Evolutionary conservation across 73 alveolate species (phyloP).

Genomic region (Stentor roeselii): DNA sequence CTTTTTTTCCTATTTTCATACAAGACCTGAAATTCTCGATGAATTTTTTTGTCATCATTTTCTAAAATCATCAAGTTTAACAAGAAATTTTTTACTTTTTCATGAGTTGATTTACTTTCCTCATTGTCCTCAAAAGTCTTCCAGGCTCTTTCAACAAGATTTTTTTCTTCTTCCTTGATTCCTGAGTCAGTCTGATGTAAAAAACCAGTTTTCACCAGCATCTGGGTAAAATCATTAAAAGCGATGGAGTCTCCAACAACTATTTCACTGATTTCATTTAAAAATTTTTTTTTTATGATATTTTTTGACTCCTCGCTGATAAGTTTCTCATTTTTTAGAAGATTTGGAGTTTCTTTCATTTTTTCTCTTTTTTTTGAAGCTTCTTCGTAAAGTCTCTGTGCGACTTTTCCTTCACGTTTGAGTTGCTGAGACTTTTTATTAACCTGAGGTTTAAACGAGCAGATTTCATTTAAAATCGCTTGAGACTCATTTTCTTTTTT

Average conservation of each 20-base stretch:
- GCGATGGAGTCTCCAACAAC: not conserved
- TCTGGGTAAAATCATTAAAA: not conserved
- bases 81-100: not conserved
- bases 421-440: not conserved
- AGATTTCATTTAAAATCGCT: not conserved
- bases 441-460: not conserved
- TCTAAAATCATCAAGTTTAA: not conserved
- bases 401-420: not conserved
- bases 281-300: too few relatives aligned
- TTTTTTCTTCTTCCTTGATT: not conserved
- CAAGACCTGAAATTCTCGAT: not conserved
- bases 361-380: not conserved
- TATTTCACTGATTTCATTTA: not conserved
- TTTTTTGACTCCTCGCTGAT: constrained; percentile 2
- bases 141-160: not conserved
- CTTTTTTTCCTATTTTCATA: not conserved
- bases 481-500: not conserved
- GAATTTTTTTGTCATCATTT: not conserved
- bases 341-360: not conserved
- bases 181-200: not conserved
- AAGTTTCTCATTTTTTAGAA: not conserved
- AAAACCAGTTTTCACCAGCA: not conserved
- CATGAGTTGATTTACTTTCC: not conserved
- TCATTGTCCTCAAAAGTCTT: not conserved
- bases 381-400: not conserved